Evolutionary conservation across 78 protist species (phyloP), one percentile per base, ranked within the genome.

Genomic region (Dictyostelium intermedium): DNA sequence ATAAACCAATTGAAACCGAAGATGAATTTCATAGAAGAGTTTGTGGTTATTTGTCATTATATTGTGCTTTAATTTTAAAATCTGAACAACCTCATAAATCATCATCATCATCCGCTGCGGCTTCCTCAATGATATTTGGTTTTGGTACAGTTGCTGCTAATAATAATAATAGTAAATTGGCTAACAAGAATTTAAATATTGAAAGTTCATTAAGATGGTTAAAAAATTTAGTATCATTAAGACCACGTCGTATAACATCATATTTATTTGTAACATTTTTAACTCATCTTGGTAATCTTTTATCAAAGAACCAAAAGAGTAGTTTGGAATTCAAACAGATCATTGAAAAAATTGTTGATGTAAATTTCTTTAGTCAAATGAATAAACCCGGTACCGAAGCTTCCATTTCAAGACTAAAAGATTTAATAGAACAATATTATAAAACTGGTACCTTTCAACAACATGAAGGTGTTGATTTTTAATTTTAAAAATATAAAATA

Each of bases 1-100:
- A 25, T 10, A 41, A 14, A 18, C 37, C 60, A 34, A 25, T 25
- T 2, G 87, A 83, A 39, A 39, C 34, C 14, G 79, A 83, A 39
- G 79, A 83, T 34, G 72, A 45, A 41, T 83, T 60, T 50, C n/a
- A 32, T 13, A 47, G 35, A 23, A 25, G 74, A n/a, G 35, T 82
- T 39, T 16, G 41, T 74, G 86, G 86, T 35, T 82, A 82, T 27
- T 2, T 82, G 0, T 74, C 86, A 74, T 27, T 82, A 10, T 82
- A 32, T 34, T 30, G 34, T 16, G 60, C 86, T 32, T 41, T 83
- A 30, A 23, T 83, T 18, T 53, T 39, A 39, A 34, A 76, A 34
- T 39, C 47, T 5, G 82, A 70, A 70, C 39, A 70, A 70, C 37
- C 77, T 7, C 27, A 63, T 25, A 63, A 63, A n/a, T 13, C 61